These are phyloP conservation scores for Neoascochyta sp. DNA, from an alignment of 2,329 filamentous ascomycete species.

Conservation along the genomic window DNA sequence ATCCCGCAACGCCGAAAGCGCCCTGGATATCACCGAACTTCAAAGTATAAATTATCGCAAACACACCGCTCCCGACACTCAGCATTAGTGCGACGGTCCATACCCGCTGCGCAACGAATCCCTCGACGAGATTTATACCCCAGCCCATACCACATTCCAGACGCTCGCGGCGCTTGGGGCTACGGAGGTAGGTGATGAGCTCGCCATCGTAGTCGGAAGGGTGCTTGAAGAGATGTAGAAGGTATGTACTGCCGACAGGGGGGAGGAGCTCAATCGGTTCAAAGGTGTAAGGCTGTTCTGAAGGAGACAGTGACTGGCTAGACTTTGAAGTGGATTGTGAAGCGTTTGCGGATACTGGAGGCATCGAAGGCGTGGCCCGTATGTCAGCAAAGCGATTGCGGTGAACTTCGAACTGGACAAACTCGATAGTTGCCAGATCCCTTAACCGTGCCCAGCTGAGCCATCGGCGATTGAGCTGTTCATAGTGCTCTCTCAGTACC, in stretches of 20 bases:
- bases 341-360: constrained; percentile 16
- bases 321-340: constrained; percentile 5
- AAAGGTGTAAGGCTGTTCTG: constrained; percentile 34
- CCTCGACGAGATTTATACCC: constrained; percentile 41
- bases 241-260: constrained; percentile 38
- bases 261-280: constrained; percentile 38
- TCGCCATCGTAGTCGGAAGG: constrained; percentile 41
- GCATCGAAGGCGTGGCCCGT: constrained; percentile 37
- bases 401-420: constrained; percentile 41
- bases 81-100: constrained; percentile 28
- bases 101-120: constrained; percentile 36
- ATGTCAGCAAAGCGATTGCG: constrained; percentile 42
- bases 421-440: constrained; percentile 37
- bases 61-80: constrained; percentile 29
- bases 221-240: constrained; percentile 41
- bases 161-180: constrained; percentile 32
- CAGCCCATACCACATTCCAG: constrained; percentile 38
- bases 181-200: constrained; percentile 35
- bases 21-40: constrained; percentile 37
- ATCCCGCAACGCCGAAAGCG: constrained; percentile 41
- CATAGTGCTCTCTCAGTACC: constrained; percentile 33
- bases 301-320: constrained; percentile 15
- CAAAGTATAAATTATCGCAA: constrained; percentile 35
- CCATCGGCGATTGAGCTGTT: constrained; percentile 33
- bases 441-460: constrained; percentile 31